Conservation (phyloP, 306 rosid species). For the Fagus crenata region DNA sequence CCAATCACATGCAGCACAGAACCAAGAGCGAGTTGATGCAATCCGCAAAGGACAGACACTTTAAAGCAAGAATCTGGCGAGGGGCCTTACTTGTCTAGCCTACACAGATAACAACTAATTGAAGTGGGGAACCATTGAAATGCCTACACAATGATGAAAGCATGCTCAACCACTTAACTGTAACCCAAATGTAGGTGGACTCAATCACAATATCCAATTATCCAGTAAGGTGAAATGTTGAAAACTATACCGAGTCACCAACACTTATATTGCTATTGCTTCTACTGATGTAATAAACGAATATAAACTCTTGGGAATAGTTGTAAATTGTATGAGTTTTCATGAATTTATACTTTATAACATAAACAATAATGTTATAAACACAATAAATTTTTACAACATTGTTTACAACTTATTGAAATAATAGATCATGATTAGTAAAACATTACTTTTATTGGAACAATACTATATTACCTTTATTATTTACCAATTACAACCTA, state of each 20-base stretch:
- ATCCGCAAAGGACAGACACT: not conserved
- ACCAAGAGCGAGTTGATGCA: not conserved
- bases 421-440: too few relatives aligned
- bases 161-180: not conserved
- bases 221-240: not conserved
- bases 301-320: constrained; percentile 4
- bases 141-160: not conserved
- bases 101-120: not conserved
- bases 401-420: too few relatives aligned
- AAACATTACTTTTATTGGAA: too few relatives aligned
- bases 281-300: not conserved
- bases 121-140: not conserved
- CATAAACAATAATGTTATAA: too few relatives aligned
- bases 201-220: not conserved
- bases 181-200: not conserved
- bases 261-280: not conserved
- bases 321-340: not conserved
- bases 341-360: not conserved
- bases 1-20: not conserved
- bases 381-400: too few relatives aligned
- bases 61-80: not conserved
- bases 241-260: not conserved
- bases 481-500: too few relatives aligned
- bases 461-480: too few relatives aligned
- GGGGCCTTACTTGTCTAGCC: not conserved